These are phyloP conservation scores for Amanita jacksonii DNA, from an alignment of 768 basidiomycete species.

Conservation along the genomic window DNA sequence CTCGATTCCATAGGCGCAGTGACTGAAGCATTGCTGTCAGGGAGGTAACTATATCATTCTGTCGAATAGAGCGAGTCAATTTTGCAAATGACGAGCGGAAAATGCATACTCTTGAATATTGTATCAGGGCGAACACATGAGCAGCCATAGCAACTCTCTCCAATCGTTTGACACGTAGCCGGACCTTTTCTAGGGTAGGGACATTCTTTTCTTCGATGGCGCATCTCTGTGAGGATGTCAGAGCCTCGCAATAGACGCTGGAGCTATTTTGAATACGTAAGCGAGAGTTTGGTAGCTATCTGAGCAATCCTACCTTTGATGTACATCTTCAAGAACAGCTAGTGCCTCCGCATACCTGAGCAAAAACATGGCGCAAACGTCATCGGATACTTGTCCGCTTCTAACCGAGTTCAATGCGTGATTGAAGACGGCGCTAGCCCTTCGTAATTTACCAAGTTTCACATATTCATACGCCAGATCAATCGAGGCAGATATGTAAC, in stretches of 20 bases:
- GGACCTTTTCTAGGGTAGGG: constrained; percentile 48
- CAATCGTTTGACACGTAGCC: constrained; percentile 45
- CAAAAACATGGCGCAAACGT: constrained; percentile 43
- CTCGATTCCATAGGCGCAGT: constrained; percentile 73
- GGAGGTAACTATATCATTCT: constrained; percentile 56
- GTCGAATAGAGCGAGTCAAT: not conserved
- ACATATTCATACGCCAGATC: constrained; percentile 76
- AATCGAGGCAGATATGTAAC: constrained; percentile 52
- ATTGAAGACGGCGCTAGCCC: constrained; percentile 59
- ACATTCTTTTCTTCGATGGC: constrained; percentile 34
- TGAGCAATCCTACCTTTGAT: constrained; percentile 38
- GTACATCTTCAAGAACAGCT: constrained; percentile 47
- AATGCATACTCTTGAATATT: constrained; percentile 47
- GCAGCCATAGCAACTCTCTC: constrained; percentile 70
- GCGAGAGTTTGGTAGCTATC: not conserved
- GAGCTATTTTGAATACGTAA: constrained; percentile 23
- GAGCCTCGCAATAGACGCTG: constrained; percentile 52
- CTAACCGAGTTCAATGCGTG: constrained; percentile 40
- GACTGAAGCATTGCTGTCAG: constrained; percentile 56
- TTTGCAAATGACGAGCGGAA: not conserved
- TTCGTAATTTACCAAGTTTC: constrained; percentile 61
- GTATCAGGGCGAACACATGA: constrained; percentile 57
- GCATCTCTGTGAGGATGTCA: constrained; percentile 32
- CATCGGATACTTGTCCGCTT: constrained; percentile 36
- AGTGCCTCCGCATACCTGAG: constrained; percentile 61